These are phyloP conservation scores for Rhododendron ferrugineum DNA, from an alignment of 148 eudicot genomes.

Conservation along the genomic window DNA sequence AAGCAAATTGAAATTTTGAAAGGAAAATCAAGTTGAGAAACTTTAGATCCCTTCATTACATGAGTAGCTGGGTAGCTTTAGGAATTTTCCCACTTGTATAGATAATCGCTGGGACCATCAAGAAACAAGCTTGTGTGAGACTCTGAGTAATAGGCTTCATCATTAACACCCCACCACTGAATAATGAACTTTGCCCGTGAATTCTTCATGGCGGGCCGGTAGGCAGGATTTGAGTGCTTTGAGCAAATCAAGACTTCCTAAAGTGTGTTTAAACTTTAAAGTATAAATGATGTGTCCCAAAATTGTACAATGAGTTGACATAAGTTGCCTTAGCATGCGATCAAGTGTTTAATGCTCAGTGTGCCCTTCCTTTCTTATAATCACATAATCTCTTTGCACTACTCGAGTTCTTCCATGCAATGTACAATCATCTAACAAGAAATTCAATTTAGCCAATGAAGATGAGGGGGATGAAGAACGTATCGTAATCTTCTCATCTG, in stretches of 20 bases:
- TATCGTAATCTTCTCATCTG: neutral
- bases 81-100: neutral
- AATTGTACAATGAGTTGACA: neutral
- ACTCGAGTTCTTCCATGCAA: neutral
- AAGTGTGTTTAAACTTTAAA: neutral
- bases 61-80: neutral
- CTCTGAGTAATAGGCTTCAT: neutral
- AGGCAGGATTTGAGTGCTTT: neutral
- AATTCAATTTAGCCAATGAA: neutral
- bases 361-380: neutral
- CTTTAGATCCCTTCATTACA: no score
- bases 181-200: no score
- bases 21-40: neutral
- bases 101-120: neutral
- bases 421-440: neutral
- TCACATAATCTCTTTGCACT: neutral
- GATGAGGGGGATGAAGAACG: neutral
- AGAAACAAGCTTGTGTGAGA: neutral
- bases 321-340: neutral
- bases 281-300: neutral
- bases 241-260: neutral
- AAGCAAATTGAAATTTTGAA: neutral
- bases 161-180: neutral
- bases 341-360: neutral
- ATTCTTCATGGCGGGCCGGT: no score